A percentile compares a stretch with the other conserved stretches of the same genome.
phyloP scores from a whole-genome alignment of 331 rosid species.

The Pyrus hybrid region DNA sequence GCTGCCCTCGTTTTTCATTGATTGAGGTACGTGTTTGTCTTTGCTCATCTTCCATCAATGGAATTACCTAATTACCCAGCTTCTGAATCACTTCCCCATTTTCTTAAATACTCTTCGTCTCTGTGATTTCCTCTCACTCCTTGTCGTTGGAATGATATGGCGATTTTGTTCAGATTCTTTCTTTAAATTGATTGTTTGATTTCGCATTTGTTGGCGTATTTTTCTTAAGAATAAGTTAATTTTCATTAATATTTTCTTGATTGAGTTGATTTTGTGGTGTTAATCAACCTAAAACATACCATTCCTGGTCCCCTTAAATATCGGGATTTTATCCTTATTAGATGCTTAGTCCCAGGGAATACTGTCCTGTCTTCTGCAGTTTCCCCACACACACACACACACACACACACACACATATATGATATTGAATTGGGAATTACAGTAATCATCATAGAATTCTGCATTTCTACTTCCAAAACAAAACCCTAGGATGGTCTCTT shows the following conservation, averaged over 20 bases:
- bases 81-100: background rate
- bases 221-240: background rate
- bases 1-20: background rate
- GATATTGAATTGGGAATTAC: background rate
- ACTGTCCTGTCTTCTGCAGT: background rate
- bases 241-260: background rate
- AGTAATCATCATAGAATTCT: background rate
- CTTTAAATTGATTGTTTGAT: background rate
- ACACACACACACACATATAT: background rate
- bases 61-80: background rate
- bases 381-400: background rate
- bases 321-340: background rate
- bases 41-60: background rate
- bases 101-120: background rate
- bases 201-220: background rate
- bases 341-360: background rate
- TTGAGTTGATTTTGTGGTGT: background rate
- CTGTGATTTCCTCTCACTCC: background rate
- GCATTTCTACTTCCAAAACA: background rate
- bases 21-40: background rate
- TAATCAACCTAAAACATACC: background rate
- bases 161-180: background rate
- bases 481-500: background rate
- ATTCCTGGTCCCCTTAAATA: background rate
- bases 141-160: background rate